Percentiles rank a stretch among this genome's conserved stretches.
phyloP scores from a whole-genome alignment of 768 basidiomycete species.

The Trametopsis cervina region DNA sequence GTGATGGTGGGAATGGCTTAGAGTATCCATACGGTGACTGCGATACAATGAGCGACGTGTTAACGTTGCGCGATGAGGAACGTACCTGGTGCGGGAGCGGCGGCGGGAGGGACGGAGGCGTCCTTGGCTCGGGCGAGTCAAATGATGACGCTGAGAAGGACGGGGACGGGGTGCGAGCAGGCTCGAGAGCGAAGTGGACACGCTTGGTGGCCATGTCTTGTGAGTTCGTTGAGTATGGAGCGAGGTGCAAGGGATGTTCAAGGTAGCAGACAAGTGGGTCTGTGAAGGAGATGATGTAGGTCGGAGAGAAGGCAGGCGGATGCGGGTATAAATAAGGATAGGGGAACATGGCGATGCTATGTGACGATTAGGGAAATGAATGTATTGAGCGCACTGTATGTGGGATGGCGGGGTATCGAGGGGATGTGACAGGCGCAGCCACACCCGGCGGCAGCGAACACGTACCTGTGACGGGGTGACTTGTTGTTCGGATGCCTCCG shows the following conservation, averaged over 20 bases:
- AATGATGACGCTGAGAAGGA: conserved; percentile 6
- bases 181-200: conserved; percentile 18
- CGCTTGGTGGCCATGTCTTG: conserved; percentile 16
- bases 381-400: background rate
- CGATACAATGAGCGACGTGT: background rate
- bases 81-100: background rate
- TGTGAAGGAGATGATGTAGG: background rate
- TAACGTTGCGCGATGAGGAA: background rate
- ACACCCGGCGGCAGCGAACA: background rate
- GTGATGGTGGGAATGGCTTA: conserved; percentile 1
- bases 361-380: no score
- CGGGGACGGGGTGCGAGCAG: conserved; percentile 17
- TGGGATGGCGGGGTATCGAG: background rate
- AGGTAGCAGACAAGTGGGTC: background rate
- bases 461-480: background rate
- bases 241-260: background rate
- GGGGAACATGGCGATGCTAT: background rate
- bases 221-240: background rate
- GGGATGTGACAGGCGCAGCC: background rate
- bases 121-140: background rate
- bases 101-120: background rate
- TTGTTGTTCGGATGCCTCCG: background rate
- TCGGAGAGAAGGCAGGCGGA: background rate
- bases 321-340: background rate
- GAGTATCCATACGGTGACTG: background rate